phyloP scores from a whole-genome alignment of 192 early-diverging fungal species.

The Entomortierella lignicola region DNA sequence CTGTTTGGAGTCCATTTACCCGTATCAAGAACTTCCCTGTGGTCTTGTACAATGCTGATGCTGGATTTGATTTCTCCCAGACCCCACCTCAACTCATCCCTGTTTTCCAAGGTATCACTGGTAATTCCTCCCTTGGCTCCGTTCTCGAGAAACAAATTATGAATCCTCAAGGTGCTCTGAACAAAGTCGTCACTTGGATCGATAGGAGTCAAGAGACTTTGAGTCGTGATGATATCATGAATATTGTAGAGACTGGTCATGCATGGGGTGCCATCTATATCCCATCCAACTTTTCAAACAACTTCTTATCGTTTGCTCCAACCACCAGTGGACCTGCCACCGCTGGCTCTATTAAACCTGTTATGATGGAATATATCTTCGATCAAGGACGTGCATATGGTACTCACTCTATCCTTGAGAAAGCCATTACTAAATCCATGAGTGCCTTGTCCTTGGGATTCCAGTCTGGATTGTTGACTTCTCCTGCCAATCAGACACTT shows the following conservation, averaged over 20 bases:
- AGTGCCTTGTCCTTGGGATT: conserved; percentile 18
- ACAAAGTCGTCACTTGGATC: conserved; percentile 37
- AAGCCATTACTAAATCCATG: conserved; percentile 39
- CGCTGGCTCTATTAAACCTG: conserved; percentile 16
- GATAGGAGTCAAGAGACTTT: conserved; percentile 40
- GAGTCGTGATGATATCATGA: conserved; percentile 25
- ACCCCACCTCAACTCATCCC: conserved; percentile 31
- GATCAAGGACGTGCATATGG: conserved; percentile 49
- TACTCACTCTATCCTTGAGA: conserved; percentile 49
- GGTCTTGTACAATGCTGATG: conserved; percentile 42
- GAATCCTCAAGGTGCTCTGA: conserved; percentile 34
- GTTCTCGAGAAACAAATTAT: conserved; percentile 40
- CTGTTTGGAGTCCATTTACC: conserved; percentile 45
- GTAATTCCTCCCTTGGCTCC: conserved; percentile 27
- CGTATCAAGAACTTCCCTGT: conserved; percentile 48
- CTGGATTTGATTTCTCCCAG: conserved; percentile 44
- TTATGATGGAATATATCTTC: conserved; percentile 46
- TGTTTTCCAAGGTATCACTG: conserved; percentile 38
- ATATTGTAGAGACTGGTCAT: conserved; percentile 30
- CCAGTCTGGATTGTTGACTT: conserved; percentile 28
- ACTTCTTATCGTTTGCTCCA: conserved; percentile 44
- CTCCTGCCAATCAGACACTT: conserved; percentile 49
- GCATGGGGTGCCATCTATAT: conserved; percentile 42
- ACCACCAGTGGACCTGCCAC: conserved; percentile 38
- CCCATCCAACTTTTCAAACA: conserved; percentile 53